Evolutionary conservation across 1,284 basidiomycete species (phyloP).

Genomic region (Athelia psychrophila): DNA sequence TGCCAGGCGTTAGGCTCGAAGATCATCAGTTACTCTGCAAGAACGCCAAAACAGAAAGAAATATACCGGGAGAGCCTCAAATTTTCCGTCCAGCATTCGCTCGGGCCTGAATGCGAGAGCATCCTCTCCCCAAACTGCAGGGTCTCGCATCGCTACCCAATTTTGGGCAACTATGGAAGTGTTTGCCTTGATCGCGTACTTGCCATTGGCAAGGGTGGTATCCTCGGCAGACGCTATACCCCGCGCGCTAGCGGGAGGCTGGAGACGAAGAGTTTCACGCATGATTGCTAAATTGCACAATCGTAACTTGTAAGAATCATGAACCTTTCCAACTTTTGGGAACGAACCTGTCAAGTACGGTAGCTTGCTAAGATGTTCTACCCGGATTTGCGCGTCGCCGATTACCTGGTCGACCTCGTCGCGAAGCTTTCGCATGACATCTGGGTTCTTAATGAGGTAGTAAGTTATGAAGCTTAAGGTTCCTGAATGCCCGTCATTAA

Average conservation of each 20-base stretch:
- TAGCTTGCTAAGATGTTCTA: conserved; percentile 40
- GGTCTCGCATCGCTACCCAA: conserved; percentile 38
- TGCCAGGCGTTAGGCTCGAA: conserved; percentile 42
- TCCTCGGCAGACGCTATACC: conserved; percentile 33
- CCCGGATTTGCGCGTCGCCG: conserved; percentile 32
- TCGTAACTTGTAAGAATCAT: not conserved
- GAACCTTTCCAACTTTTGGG: not conserved
- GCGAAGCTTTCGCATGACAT: conserved; percentile 39
- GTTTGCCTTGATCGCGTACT: conserved; percentile 38
- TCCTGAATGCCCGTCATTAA: conserved; percentile 15
- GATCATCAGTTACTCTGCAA: not conserved
- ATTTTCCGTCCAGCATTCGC: conserved; percentile 46
- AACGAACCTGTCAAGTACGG: conserved; percentile 37
- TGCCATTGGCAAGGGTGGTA: conserved; percentile 35
- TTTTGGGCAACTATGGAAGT: conserved; percentile 29
- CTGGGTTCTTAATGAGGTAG: conserved; percentile 44
- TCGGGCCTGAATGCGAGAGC: conserved; percentile 42
- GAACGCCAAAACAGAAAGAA: conserved; percentile 2
- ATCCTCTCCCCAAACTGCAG: conserved; percentile 47
- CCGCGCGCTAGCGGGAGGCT: conserved; percentile 39
- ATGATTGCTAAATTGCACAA: conserved; percentile 36
- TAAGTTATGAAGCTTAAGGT: conserved; percentile 38
- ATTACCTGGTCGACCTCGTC: conserved; percentile 44
- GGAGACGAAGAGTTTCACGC: conserved; percentile 44
- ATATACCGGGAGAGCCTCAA: conserved; percentile 38